Percentiles rank a stretch among this genome's conserved stretches.
These are phyloP conservation scores for Rubia occidens DNA, from an alignment of 305 asterid genomes.

Conservation along the genomic window DNA sequence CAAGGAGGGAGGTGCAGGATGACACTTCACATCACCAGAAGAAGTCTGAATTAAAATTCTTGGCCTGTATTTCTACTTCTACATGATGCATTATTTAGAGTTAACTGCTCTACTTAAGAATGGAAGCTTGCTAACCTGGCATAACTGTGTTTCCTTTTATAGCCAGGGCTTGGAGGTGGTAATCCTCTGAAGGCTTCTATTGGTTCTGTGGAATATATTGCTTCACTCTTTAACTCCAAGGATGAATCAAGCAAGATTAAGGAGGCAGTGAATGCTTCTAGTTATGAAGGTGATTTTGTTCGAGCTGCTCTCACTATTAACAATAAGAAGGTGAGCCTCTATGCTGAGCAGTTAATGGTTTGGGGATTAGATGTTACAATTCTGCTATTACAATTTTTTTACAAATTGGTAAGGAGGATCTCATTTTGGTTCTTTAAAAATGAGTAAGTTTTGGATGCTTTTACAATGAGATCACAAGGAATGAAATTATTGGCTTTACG, in stretches of 20 bases:
- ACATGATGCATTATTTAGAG: background rate
- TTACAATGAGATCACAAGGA: background rate
- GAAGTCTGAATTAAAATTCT: background rate
- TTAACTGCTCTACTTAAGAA: background rate
- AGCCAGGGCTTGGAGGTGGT: slow-evolving; percentile 86
- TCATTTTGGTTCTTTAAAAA: background rate
- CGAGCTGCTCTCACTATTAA: slow-evolving; percentile 87
- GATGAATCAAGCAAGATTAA: slow-evolving; percentile 59
- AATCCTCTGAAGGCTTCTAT: slow-evolving; percentile 77
- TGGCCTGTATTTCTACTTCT: background rate
- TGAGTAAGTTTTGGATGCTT: background rate
- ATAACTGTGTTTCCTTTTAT: slow-evolving; percentile 16
- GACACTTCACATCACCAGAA: too few relatives aligned
- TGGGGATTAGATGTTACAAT: background rate
- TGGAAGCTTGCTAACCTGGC: background rate
- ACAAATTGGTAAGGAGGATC: background rate
- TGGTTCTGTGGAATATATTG: slow-evolving; percentile 89
- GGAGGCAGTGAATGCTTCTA: slow-evolving; percentile 71
- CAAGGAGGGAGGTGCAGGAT: background rate
- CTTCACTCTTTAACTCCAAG: slow-evolving; percentile 64
- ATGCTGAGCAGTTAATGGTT: slow-evolving; percentile 5
- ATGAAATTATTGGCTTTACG: background rate
- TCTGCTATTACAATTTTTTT: background rate
- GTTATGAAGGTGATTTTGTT: slow-evolving; percentile 63
- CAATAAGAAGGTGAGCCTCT: slow-evolving; percentile 46